Percentiles rank a stretch among this genome's conserved stretches.
Conservation (phyloP, 140 eudicot species). For the Bidens hawaiensis region DNA sequence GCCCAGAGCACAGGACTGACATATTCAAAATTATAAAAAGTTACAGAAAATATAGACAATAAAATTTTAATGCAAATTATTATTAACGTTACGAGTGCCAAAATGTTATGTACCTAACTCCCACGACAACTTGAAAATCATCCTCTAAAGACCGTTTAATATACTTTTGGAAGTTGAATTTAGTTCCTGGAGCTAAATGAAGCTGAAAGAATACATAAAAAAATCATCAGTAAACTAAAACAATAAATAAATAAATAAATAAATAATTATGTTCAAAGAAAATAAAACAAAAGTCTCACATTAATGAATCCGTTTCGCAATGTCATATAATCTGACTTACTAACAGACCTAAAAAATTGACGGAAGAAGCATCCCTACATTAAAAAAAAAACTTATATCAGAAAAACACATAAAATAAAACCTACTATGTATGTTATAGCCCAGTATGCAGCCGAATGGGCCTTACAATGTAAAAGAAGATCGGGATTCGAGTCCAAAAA, state of each 20-base stretch:
- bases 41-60: background rate
- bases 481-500: conserved; percentile 47
- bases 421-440: too few relatives aligned
- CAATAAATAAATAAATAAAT: background rate
- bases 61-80: background rate
- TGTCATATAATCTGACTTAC: conserved; percentile 72
- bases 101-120: conserved; percentile 52
- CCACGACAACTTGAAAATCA: conserved; percentile 78
- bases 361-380: conserved; percentile 82
- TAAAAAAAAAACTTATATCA: conserved; percentile 12
- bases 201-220: conserved; percentile 28
- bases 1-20: conserved; percentile 90
- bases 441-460: too few relatives aligned
- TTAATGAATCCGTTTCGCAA: conserved; percentile 79
- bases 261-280: conserved; percentile 4
- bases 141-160: conserved; percentile 91
- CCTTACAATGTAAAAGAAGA: conserved; percentile 58
- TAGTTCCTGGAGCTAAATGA: conserved; percentile 75
- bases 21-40: background rate
- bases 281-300: conserved; percentile 39
- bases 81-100: background rate
- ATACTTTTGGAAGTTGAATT: conserved; percentile 81
- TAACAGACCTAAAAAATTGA: conserved; percentile 73
- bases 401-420: background rate
- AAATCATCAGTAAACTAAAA: background rate